A percentile compares a stretch with the other conserved stretches of the same genome.
These are phyloP conservation scores for Fusarium lateritium DNA, from an alignment of 2,329 filamentous ascomycete genomes.

Conservation along the genomic window DNA sequence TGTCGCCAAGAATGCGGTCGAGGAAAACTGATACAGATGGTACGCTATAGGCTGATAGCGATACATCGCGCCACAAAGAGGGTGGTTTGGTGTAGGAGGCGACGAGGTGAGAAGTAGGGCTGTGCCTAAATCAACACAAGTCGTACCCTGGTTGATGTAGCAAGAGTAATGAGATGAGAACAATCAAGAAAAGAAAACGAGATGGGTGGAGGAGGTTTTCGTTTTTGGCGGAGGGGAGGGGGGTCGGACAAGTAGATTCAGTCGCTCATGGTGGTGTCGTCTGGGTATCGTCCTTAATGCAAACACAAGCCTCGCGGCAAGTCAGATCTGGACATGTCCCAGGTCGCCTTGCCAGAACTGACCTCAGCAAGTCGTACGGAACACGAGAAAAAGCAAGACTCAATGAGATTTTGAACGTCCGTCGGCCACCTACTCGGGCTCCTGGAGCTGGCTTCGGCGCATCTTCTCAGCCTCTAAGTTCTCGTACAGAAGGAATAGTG, in stretches of 20 bases:
- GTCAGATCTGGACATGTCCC: constrained; percentile 70
- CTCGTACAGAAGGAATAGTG: constrained; percentile 96
- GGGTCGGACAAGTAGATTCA: constrained; percentile 37
- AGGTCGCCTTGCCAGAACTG: constrained; percentile 66
- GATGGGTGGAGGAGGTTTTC: constrained; percentile 43
- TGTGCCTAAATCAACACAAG: constrained; percentile 18
- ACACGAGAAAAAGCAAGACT: constrained; percentile 51
- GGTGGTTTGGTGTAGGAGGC: constrained; percentile 37
- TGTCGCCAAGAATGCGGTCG: constrained; percentile 34
- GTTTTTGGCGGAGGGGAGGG: constrained; percentile 32
- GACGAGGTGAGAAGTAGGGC: constrained; percentile 29
- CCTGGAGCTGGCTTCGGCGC: constrained; percentile 86
- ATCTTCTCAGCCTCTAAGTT: constrained; percentile 99
- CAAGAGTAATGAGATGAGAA: constrained; percentile 45
- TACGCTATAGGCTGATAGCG: constrained; percentile 37
- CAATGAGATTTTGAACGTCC: constrained; percentile 25
- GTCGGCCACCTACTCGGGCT: constrained; percentile 62
- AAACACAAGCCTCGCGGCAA: constrained; percentile 74
- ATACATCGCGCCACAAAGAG: constrained; percentile 44
- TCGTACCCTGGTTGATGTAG: constrained; percentile 32
- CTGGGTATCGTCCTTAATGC: constrained; percentile 61
- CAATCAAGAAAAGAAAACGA: constrained; percentile 46
- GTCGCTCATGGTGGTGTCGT: constrained; percentile 61
- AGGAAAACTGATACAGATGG: constrained; percentile 43
- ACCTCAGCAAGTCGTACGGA: constrained; percentile 53